A percentile compares a stretch with the other conserved stretches of the same genome.
phyloP scores from a whole-genome alignment of 306 rosid genomes.

The Trifolium dubium region DNA sequence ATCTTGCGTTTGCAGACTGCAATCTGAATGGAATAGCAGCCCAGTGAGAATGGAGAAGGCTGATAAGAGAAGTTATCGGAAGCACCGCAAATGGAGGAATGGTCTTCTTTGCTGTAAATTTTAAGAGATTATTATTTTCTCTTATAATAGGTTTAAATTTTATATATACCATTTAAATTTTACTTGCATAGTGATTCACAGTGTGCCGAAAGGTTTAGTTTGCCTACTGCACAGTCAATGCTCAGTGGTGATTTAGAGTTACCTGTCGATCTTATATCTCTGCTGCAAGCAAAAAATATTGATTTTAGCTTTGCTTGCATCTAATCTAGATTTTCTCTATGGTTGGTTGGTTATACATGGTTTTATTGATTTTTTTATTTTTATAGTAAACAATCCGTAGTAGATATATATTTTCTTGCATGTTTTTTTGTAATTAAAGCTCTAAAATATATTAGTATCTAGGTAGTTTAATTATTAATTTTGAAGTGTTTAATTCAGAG shows the following conservation, averaged over 20 bases:
- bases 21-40: constrained; percentile 83
- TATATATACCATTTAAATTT: constrained; percentile 37
- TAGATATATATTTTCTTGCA: constrained; percentile 35
- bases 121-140: constrained; percentile 47
- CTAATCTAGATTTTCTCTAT: neutral
- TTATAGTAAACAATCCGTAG: constrained; percentile 17
- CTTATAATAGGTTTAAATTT: constrained; percentile 47
- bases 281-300: constrained; percentile 39
- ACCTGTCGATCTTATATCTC: constrained; percentile 27
- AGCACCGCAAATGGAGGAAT: constrained; percentile 66
- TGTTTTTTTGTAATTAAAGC: constrained; percentile 1
- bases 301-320: constrained; percentile 39
- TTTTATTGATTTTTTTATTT: constrained; percentile 36
- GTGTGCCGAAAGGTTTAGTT: constrained; percentile 57
- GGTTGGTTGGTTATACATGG: constrained; percentile 15
- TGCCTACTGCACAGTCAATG: constrained; percentile 21
- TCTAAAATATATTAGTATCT: constrained; percentile 17
- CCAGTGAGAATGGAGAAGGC: constrained; percentile 91
- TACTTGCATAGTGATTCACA: constrained; percentile 37
- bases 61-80: constrained; percentile 55
- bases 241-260: constrained; percentile 16
- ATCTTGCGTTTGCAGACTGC: constrained; percentile 62
- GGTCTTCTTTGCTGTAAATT: constrained; percentile 90
- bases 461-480: constrained; percentile 12
- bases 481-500: neutral